These are phyloP conservation scores for Fusarium tuaranense DNA, from an alignment of 2,329 filamentous ascomycete genomes.

Conservation along the genomic window DNA sequence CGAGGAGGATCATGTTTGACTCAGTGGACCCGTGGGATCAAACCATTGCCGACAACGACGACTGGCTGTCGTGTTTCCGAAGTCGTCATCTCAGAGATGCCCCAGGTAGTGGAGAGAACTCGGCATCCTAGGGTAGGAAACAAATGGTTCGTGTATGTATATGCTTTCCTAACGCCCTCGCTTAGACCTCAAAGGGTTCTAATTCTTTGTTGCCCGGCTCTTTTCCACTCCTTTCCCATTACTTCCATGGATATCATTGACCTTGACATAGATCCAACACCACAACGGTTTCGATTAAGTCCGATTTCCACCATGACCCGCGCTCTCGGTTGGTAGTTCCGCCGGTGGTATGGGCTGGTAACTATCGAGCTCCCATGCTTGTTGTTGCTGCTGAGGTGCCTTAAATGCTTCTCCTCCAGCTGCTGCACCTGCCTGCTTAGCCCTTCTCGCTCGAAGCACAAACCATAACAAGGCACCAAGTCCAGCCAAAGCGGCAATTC, in stretches of 20 bases:
- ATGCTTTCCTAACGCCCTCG: not conserved
- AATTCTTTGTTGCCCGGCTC: not conserved
- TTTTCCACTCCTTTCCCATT: not conserved
- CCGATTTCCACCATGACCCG: not conserved
- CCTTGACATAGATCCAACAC: not conserved
- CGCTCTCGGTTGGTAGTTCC: not conserved
- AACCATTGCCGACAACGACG: constrained; percentile 44
- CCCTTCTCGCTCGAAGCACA: not conserved
- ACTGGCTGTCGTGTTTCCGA: constrained; percentile 45
- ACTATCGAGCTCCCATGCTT: not conserved
- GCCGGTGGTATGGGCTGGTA: not conserved
- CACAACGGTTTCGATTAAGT: not conserved
- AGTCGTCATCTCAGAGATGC: constrained; percentile 2
- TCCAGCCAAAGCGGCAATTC: not conserved
- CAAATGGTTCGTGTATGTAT: not conserved
- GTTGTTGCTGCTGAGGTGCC: not conserved
- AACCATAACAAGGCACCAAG: not conserved
- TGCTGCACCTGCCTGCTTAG: not conserved
- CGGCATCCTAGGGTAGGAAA: not conserved
- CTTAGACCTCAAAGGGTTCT: not conserved
- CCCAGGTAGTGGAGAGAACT: not conserved
- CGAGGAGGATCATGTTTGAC: constrained; percentile 42
- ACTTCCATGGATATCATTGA: not conserved
- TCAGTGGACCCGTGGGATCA: constrained; percentile 42
- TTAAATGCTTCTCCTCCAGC: not conserved